Base-by-base conservation (phyloP, 1,284 basidiomycete genomes). In the Ustilago xerochloae region DNA sequence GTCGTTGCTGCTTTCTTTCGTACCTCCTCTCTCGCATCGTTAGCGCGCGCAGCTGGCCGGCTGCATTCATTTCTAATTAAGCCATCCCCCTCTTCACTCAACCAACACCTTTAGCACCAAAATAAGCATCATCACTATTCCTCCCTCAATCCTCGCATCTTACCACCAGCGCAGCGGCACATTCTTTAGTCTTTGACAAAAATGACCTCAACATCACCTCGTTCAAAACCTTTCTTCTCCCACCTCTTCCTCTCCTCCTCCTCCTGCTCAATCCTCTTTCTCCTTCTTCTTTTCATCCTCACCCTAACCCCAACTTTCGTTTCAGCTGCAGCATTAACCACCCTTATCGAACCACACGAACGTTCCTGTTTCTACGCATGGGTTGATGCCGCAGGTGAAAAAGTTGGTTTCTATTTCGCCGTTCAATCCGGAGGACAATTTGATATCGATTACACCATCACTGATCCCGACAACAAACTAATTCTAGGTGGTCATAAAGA, bases 391-490 rank as follows among this genome's bases (percentile, higher is more conserved):
- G 89, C 88, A 1, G 91, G 91, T 43, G 93, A 95, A 86, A 95
- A 95, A 88, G 90, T 95, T 68, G 92, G 93, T 53, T 88, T 88
- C 81, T 88, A 88, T 84, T 88, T 88, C 77, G 87, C 87, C 20
- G 94, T 99, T 28, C 97, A 99, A 90, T 92, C 93, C 38, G 96
- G 97, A 57, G 97, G 96, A 49, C 91, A 92, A 7, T 99, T 99
- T 85, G 96, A 99, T 84, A 92, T 99, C 63, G 94, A 97, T 87
- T 99, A 93, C 84, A 90, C 92, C 72, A 89, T 99, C 72, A 93
- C 91, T 78, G 93, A 95, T 84, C 96, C 97, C 12, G 90, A 90
- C 62, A 91, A 93, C 84, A 92, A 90, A 82, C 87, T 95, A 47
- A 85, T 99, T 36, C 89, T 98, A 45, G 91, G 94, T 57, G 97